Percentiles rank a stretch among this genome's conserved stretches.
Conservation (phyloP, 1,284 basidiomycete species). For the Lentinus polychrous region DNA sequence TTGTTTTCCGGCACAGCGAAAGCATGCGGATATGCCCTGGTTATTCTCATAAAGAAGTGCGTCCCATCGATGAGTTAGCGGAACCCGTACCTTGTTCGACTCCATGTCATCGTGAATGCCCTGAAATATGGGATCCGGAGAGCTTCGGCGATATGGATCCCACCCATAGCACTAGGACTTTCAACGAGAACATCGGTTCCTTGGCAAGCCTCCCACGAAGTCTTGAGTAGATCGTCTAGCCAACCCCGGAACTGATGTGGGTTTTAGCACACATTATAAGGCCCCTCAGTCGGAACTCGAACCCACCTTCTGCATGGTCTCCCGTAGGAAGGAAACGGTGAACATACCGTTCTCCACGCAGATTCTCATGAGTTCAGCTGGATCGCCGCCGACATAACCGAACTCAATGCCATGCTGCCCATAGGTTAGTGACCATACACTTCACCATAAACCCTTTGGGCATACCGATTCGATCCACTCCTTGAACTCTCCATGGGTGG, state of each 20-base stretch:
- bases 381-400: slow-evolving; percentile 91
- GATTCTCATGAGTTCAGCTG: slow-evolving; percentile 90
- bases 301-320: slow-evolving; percentile 77
- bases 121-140: slow-evolving; percentile 90
- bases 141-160: slow-evolving; percentile 96
- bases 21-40: slow-evolving; percentile 91
- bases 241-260: slow-evolving; percentile 81
- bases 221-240: slow-evolving; percentile 91
- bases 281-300: not conserved
- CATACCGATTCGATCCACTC: slow-evolving; percentile 92
- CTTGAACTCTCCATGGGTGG: slow-evolving; percentile 91
- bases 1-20: slow-evolving; percentile 94
- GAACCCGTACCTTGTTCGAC: slow-evolving; percentile 52
- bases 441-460: slow-evolving; percentile 10
- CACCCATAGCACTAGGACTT: slow-evolving; percentile 96
- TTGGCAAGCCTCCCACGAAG: slow-evolving; percentile 94
- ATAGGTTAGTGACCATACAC: slow-evolving; percentile 2
- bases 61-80: slow-evolving; percentile 2
- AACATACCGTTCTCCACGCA: slow-evolving; percentile 97
- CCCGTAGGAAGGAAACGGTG: slow-evolving; percentile 89
- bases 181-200: slow-evolving; percentile 91
- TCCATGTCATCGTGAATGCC: slow-evolving; percentile 87
- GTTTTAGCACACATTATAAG: not conserved
- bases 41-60: slow-evolving; percentile 9
- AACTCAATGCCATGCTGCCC: slow-evolving; percentile 86